Evolutionary conservation across 345 rosid genomes (phyloP), one percentile per base, ranked within the genome.

Genomic region (Clarkia xantiana): DNA sequence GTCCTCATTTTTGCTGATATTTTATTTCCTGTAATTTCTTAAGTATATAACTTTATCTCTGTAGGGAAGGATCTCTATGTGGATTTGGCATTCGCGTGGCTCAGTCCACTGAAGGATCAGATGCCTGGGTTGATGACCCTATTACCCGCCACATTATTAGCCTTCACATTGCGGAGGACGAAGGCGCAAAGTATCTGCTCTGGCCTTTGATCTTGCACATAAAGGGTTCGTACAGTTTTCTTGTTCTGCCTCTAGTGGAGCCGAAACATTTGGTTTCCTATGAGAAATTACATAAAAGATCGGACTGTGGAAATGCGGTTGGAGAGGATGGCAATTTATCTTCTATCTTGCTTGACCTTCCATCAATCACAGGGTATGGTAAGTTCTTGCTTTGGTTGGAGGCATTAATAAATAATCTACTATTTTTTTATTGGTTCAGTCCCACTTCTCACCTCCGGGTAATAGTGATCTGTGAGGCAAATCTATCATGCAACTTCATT

Each of bases 41-140:
- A 9, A 14, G 14, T 20, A n/a, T 42, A 52, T 45, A 48, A 42
- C 18, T 18, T 41, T 55, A 12, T 56, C 19, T 50, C 29, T 65
- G 55, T 42, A 89, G 97, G 68, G 96, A 90, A 62, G 96, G 94
- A 45, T 86, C 97, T 34, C 44, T 64, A 19, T 74, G 76, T 43
- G 94, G 96, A 20, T 81, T 69, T 58, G 96, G 96, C 34, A 52
- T 90, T 15, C 81, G 93, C 1, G 73, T 83, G 23, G 45, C 69
- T 25, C 89, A 83, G 58, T 90, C 94, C 10, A 65, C 61, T 2
- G 53, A 68, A 67, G 94, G 96, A 29, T 86, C 85, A 2, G 97
- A 90, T 67, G 79, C 97, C 1, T 86, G 96, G 97, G 78, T 90
- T 44, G 97, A 90, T 67, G 97, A 90, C 59, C 94, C 96, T 11